Base-by-base conservation (phyloP, 2,329 filamentous ascomycete genomes). In the Trichoderma atrobrunneum region DNA sequence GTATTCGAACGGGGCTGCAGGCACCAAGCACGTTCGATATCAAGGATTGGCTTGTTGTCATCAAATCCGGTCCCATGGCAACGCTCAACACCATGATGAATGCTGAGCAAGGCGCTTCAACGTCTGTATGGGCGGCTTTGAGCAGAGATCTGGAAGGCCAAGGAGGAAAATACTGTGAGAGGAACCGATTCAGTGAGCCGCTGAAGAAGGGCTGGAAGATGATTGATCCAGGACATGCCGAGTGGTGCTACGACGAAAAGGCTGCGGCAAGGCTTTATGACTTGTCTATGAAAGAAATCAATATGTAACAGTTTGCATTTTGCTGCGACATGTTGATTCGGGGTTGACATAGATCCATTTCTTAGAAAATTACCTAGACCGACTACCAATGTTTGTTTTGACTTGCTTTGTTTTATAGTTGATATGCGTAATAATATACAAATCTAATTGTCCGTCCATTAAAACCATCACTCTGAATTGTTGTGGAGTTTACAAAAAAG, bases 51-150 rank as follows among this genome's bases (percentile, higher is more conserved):
- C 30, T 72, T 32, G 65, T 54, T 12, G 34, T 73, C n/a, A 26
- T 71, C 16, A 51, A 72, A 24, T 59, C 36, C 2, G 67, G 62
- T 1, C 56, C 72, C 24, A 65, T 68, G 18, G 51, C 68, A 16
- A 63, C 72, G 1, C 26, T 67, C 7, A 66, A 66, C 12, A 64
- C 56, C 4, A 72, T 72, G 70, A 74, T 74, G 66, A 73, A 60
- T 32, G 57, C 63, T 24, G 71, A 79, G 32, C 85, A 87, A 74
- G 86, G 85, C 1, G 86, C 85, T 26, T 83, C 85, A 0, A 86
- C 85, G 7, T 80, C 80, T 6, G 79, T 85, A 1, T 84, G 79
- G 78, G 85, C 83, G 0, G 84, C 83, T 0, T 73, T 84, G 5
- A 79, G 76, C 7, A 80, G 78, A 65, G 81, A 81, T 8, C 82